Evolutionary conservation across 2,329 filamentous ascomycete species (phyloP), one percentile per base, ranked within the genome.

Genomic region (Decorospora gaudefroyi): DNA sequence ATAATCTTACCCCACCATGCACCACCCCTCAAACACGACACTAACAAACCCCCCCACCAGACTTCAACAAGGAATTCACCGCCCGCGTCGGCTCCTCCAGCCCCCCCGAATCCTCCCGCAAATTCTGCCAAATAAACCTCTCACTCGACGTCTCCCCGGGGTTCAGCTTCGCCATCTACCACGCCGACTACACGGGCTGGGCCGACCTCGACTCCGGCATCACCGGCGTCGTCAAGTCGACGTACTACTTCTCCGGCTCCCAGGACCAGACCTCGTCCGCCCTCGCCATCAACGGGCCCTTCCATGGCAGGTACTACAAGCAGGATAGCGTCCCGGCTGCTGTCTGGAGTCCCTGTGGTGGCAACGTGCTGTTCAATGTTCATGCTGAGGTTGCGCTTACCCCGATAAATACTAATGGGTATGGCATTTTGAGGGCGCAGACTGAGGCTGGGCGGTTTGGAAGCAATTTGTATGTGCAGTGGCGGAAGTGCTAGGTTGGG

Each of bases 241-340:
- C 55, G 2, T 71, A 70, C 38, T 72, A 71, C 43, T 68, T 72
- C 53, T 67, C 66, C 1, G 68, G 68, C 2, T 31, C 62, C 25
- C 48, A 46, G n/a, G 55, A 54, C 9, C 60, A 69, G 53, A 63
- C 43, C 6, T 55, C 59, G 4, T 39, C 54, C 3, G 41, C 46
- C 1, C 42, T 61, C 6, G 27, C 21, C 19, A 31, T 77, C 60
- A 55, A 57, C 4, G 76, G 76, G 12, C 76, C 75, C 11, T 70
- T 61, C 39, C 63, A 65, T 25, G 68, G 58, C n/a, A 54, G 72
- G 52, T 80, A 78, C 64, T 61, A 61, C 49, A 73, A 75, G 62
- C 70, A 70, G 33, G 76, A 79, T 53, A 57, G 68, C 7, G 49
- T 68, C 5, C 37, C 52, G 3, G 18, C 62, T 4, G 42, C 52